These are phyloP conservation scores for Dictyostelium intermedium DNA, from an alignment of 78 protist species.

Conservation along the genomic window DNA sequence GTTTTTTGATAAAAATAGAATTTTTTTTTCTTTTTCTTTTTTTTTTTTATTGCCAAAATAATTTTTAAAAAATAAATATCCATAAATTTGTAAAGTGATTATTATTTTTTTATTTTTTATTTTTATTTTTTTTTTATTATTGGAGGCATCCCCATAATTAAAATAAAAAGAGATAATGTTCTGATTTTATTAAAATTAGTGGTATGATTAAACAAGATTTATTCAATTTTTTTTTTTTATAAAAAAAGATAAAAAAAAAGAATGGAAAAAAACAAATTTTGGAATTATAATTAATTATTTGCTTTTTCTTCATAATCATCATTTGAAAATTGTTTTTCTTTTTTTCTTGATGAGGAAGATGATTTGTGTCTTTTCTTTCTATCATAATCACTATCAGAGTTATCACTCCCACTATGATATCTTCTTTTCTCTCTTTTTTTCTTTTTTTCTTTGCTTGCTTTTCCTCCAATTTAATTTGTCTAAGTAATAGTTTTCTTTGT, in stretches of 20 bases:
- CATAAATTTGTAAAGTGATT: no score
- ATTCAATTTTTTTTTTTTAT: background rate
- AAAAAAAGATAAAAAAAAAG: no score
- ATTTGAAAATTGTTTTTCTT: background rate
- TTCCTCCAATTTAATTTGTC: constrained; percentile 61
- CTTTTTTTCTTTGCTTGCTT: constrained; percentile 40
- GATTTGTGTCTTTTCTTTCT: background rate
- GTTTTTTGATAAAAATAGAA: no score
- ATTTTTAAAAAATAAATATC: no score
- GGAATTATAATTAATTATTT: background rate
- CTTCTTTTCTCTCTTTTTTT: background rate
- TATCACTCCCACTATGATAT: background rate
- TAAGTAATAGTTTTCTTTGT: constrained; percentile 57
- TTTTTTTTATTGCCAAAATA: no score
- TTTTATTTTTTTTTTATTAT: no score
- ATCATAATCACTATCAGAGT: background rate
- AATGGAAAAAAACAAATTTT: background rate
- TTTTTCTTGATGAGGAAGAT: background rate
- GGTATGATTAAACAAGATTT: no score
- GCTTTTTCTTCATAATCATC: background rate
- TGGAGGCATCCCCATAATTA: no score
- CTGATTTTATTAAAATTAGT: no score
- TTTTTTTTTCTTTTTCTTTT: no score
- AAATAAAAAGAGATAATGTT: no score
- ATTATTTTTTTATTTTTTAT: no score